Conservation (phyloP, 2,329 filamentous ascomycete genomes). For the Cladosporium phlei region DNA sequence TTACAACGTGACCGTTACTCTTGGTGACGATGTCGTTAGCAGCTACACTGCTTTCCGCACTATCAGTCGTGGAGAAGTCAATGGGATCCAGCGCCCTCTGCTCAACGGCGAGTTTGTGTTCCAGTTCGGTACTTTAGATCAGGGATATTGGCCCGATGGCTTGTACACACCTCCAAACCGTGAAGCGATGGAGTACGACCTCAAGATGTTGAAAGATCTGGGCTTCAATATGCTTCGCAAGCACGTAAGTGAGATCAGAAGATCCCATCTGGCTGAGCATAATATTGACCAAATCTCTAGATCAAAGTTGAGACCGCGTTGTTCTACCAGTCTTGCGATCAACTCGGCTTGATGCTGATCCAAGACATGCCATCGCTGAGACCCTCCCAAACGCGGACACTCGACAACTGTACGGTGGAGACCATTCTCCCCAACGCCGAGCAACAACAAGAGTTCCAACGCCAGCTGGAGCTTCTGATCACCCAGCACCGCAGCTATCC, state of each 20-base stretch:
- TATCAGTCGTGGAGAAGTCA: conserved; percentile 50
- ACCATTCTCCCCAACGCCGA: conserved; percentile 34
- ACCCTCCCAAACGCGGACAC: conserved; percentile 34
- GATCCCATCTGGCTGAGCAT: no score
- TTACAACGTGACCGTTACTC: conserved; percentile 56
- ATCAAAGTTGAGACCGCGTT: conserved; percentile 62
- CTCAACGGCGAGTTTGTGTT: conserved; percentile 64
- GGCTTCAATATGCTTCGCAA: conserved; percentile 67
- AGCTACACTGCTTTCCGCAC: conserved; percentile 67
- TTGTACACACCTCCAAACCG: conserved; percentile 57
- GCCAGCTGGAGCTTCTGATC: conserved; percentile 59
- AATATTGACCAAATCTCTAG: conserved; percentile 24
- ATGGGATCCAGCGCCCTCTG: conserved; percentile 55
- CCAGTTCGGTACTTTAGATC: conserved; percentile 61
- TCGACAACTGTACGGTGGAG: conserved; percentile 20
- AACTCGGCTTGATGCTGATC: conserved; percentile 59
- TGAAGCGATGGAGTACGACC: conserved; percentile 62
- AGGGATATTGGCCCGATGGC: conserved; percentile 66
- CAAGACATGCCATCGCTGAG: conserved; percentile 65
- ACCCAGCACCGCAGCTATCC: conserved; percentile 61
- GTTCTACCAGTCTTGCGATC: conserved; percentile 62
- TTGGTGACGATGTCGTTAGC: conserved; percentile 48
- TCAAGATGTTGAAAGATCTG: conserved; percentile 56
- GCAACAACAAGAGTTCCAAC: conserved; percentile 60
- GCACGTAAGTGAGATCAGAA: conserved; percentile 47